These are phyloP conservation scores for Citrus sp. DNA, from an alignment of 345 rosid species.

Conservation along the genomic window DNA sequence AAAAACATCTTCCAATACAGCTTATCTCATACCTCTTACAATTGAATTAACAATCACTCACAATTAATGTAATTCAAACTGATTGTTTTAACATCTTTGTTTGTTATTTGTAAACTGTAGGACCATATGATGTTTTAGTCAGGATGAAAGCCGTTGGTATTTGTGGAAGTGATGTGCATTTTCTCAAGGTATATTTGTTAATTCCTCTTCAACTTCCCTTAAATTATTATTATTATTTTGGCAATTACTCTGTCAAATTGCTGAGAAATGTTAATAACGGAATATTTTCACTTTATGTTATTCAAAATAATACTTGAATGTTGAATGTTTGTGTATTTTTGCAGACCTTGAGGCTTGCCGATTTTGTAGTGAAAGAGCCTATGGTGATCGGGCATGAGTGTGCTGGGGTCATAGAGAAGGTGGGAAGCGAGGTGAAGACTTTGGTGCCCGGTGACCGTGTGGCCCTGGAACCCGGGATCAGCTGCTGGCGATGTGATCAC, in stretches of 20 bases:
- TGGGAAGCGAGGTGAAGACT: slow-evolving; percentile 72
- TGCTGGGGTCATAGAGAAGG: slow-evolving; percentile 84
- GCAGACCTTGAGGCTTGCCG: slow-evolving; percentile 75
- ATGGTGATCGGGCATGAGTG: slow-evolving; percentile 98
- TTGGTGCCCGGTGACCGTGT: slow-evolving; percentile 74
- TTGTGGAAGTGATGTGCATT: slow-evolving; percentile 95
- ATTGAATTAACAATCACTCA: too few species aligned
- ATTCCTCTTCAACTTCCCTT: background rate
- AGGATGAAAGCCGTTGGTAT: slow-evolving; percentile 89
- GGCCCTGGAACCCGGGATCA: slow-evolving; percentile 91
- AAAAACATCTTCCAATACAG: too few species aligned
- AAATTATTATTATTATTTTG: background rate
- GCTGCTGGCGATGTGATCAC: slow-evolving; percentile 66
- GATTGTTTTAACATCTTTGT: background rate
- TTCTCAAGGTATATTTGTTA: slow-evolving; percentile 54
- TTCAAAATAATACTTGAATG: background rate
- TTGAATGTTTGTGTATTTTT: background rate
- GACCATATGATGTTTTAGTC: slow-evolving; percentile 81
- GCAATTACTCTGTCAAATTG: background rate
- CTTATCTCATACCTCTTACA: too few species aligned
- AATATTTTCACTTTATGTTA: background rate
- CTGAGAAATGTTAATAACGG: background rate
- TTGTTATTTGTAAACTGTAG: slow-evolving; percentile 24
- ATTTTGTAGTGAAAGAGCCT: slow-evolving; percentile 85
- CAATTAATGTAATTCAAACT: background rate